phyloP scores from a whole-genome alignment of 441 rosid genomes.

The Adansonia rubrostipa region DNA sequence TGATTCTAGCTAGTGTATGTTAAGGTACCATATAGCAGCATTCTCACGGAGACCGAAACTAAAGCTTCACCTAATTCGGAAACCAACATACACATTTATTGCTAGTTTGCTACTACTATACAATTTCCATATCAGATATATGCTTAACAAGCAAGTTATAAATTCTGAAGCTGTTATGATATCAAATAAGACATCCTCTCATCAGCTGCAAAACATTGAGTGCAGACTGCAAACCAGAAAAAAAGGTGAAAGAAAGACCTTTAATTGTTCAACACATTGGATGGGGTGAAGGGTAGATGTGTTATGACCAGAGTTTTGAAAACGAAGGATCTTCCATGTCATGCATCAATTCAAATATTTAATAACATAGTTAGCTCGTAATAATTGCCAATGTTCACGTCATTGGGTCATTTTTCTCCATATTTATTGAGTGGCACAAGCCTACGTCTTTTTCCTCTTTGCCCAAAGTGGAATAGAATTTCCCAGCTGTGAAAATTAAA shows the following conservation, averaged over 20 bases:
- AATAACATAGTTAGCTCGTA: neutral
- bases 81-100: neutral
- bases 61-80: neutral
- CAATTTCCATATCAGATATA: neutral
- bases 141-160: neutral
- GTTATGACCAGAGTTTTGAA: neutral
- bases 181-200: neutral
- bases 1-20: no score
- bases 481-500: neutral
- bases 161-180: neutral
- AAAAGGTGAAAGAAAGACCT: neutral
- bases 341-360: slow-evolving; percentile 13
- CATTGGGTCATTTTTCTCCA: neutral
- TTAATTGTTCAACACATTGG: slow-evolving; percentile 2
- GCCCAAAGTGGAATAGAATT: neutral
- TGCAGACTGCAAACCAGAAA: neutral
- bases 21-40: no score
- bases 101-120: neutral
- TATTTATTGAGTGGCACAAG: neutral
- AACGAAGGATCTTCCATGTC: slow-evolving; percentile 27
- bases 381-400: neutral
- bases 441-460: neutral
- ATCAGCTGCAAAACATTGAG: neutral
- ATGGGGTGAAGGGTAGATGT: slow-evolving; percentile 11
- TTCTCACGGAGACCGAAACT: neutral